Evolutionary conservation across 805 yeast genomes (phyloP), one percentile per base, ranked within the genome.

Genomic region (Candida nanaspora): DNA sequence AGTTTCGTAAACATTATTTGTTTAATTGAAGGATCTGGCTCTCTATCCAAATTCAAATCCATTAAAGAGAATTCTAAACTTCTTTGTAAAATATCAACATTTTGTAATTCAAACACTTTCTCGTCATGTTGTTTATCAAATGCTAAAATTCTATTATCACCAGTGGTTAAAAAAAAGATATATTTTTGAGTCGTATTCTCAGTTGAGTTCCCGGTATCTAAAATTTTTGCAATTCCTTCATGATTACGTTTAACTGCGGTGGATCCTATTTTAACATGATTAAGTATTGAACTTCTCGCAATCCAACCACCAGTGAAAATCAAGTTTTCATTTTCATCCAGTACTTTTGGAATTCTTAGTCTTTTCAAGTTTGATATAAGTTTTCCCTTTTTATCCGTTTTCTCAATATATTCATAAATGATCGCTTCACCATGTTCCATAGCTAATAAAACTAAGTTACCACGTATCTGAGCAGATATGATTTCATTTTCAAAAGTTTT

Each of bases 11-110:
- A 61, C 57, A 82, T 71, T 0, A 82, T 69, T 57, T 84, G 86
- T 53, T 83, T 84, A 48, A 83, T 75, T 32, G 75, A 74, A 2
- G 89, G 89, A 63, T 82, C 89, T 10, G 87, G 87, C 26, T 74
- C 69, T 1, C 71, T 64, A 29, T 72, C 72, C 38, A 58, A 55
- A 39, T 61, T 65, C 9, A 70, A 71, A 43, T 75, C 77, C 62
- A 76, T 76, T 38, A 66, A 61, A 1, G 66, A 70, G 27, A 76
- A 59, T 15, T 55, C 55, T 31, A 76, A 51, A 16, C 50, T 58
- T 40, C 70, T 71, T 2, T 75, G 63, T 44, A 74, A 70, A 40
- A 64, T 69, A 37, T 68, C 72, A 30, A 74, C 66, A 33, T 70
- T 69, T 39, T 68, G 69, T 36, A 76, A 63, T 51, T 76, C 80